Evolutionary conservation across 257 asterid species (phyloP), one percentile per base, ranked within the genome.

Genomic region (Scutellaria minor): DNA sequence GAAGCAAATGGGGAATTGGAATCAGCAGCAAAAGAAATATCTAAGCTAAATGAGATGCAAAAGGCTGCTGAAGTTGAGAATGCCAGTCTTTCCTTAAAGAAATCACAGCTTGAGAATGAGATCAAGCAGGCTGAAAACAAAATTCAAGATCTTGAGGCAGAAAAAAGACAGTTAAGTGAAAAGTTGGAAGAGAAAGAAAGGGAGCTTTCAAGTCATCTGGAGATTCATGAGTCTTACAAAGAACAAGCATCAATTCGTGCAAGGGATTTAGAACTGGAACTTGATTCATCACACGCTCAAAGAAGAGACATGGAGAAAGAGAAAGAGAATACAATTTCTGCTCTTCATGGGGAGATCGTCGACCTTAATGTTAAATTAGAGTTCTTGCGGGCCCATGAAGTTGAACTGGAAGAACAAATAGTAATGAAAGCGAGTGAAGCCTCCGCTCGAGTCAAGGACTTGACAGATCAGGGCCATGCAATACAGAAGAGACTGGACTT

Each of bases 191-290:
- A 80, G 83, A 89, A 82, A 84, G 95, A 83, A 78, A 85, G 79
- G 71, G 95, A 86, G 82, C 53, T 87, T 64, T 84, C 86, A 46
- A 55, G 75, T 73, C 90, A 89, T 80, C 75, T 74, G 66, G 96
- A 89, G 86, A 77, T 76, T 75, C 93, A 91, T 24, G 97, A 85
- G 81, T 57, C 96, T 68, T 87, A 84, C 83, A 86, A 91, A 82
- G 87, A 75, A 77, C 90, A 88, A 71, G 64, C 85, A 68, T 77
- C 85, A 45, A 69, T 84, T 70, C 92, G 81, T 2, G 5, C 76
- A 55, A 89, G 86, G 80, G 96, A 88, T 54, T 79, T 93, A 81
- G 97, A 90, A 68, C 74, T 76, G 71, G 89, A 87, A 78, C 89
- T 93, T 18, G 87, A 82, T 79, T 78, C 88, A 12, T 78, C 79